A percentile compares a stretch with the other conserved stretches of the same genome.
These are phyloP conservation scores for Cyclospora cayetanensis DNA, from an alignment of 169 alveolate genomes.

Conservation along the genomic window DNA sequence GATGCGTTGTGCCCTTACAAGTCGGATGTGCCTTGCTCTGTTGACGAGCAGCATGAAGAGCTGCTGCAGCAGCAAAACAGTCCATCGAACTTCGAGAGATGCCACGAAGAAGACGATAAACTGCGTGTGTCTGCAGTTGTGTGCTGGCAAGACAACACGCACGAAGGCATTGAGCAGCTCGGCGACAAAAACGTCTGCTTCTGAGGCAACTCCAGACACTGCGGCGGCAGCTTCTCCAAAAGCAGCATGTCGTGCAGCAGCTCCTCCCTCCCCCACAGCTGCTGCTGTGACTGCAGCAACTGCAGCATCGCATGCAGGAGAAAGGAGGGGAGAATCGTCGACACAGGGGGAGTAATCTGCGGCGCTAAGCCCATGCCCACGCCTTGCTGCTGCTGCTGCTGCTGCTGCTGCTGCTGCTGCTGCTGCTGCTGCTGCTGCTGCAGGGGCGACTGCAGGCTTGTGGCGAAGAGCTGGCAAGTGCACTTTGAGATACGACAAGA, in stretches of 20 bases:
- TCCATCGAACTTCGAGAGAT: conserved; percentile 64
- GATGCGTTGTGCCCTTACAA: too few relatives aligned
- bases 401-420: conserved; percentile 35
- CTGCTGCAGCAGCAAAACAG: conserved; percentile 72
- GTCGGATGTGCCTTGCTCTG: too few relatives aligned
- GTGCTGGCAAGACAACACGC: conserved; percentile 75
- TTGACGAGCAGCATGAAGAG: conserved; percentile 73
- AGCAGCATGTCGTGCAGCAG: background rate
- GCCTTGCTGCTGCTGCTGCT: background rate
- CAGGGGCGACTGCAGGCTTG: background rate
- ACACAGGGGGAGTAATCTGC: conserved; percentile 40
- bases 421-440: conserved; percentile 13
- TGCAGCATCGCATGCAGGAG: background rate
- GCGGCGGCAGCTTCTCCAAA: background rate
- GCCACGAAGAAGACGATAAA: conserved; percentile 72
- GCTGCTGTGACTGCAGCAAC: background rate
- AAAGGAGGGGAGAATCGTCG: background rate
- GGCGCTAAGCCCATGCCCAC: background rate
- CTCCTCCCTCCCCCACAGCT: background rate
- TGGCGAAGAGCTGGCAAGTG: background rate
- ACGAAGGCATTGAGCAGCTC: conserved; percentile 74
- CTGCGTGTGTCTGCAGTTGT: conserved; percentile 76
- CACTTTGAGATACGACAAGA: conserved; percentile 23
- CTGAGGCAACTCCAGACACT: background rate
- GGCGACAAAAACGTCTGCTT: conserved; percentile 69